Evolutionary conservation across 441 rosid species (phyloP).

Genomic region (Aleurites moluccanus): DNA sequence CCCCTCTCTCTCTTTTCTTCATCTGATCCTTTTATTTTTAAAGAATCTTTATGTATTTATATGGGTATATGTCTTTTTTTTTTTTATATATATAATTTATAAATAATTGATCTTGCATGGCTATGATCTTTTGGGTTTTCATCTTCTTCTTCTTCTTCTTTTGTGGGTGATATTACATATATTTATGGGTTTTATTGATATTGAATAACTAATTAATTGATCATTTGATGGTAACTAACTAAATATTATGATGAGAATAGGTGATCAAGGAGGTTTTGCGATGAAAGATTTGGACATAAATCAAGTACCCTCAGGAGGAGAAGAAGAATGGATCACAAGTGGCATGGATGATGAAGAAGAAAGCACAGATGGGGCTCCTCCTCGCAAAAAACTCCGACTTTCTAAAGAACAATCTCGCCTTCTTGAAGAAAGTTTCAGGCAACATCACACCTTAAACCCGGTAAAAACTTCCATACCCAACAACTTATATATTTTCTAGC

Average conservation of each 20-base stretch:
- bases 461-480: constrained; percentile 12
- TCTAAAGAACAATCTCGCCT: constrained; percentile 90
- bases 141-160: no score
- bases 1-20: not conserved
- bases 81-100: not conserved
- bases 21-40: not conserved
- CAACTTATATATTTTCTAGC: no score
- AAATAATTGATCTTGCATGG: not conserved
- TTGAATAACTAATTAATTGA: no score
- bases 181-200: constrained; percentile 9
- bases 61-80: not conserved
- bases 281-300: constrained; percentile 70
- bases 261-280: constrained; percentile 26
- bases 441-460: constrained; percentile 70
- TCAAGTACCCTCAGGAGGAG: constrained; percentile 49
- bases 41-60: constrained; percentile 8
- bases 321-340: constrained; percentile 38
- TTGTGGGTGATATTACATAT: no score
- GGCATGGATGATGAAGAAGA: constrained; percentile 60
- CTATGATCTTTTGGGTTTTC: no score
- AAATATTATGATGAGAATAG: not conserved
- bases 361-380: constrained; percentile 51
- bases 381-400: constrained; percentile 86
- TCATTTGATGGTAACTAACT: not conserved
- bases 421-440: constrained; percentile 93